Base-by-base conservation (phyloP, 495 filamentous ascomycete genomes). In the Rhypophila decipiens region DNA sequence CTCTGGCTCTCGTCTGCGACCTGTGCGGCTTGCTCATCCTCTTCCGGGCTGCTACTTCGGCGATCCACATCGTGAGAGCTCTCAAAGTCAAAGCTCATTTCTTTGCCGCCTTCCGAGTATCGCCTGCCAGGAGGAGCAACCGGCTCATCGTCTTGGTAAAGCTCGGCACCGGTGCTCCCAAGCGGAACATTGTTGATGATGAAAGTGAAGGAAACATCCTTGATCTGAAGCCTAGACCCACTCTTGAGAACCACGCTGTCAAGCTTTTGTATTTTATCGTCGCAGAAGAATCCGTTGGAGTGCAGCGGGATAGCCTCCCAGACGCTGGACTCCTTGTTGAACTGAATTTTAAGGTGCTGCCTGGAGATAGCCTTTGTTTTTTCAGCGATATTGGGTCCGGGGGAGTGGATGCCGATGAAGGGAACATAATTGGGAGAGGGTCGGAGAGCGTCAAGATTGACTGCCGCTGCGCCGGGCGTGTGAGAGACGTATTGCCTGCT, bases 231-330 rank as follows among this genome's bases (percentile, higher is more conserved):
- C 15, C 72, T 72, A 56, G 84, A 83, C 34, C 86, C 84, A 55
- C 85, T 86, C 41, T 80, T 74, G 41, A 96, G 66, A 8, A 80
- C 76, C 18, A 85, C 75, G 15, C 79, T 68, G 29, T 80, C 73
- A 33, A 83, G 80, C 13, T 74, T 70, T 55, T 83, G 74, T 63
- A 80, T 84, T 42, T 82, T 75, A 27, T 86, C 85, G 42, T 95
- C 85, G 39, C 87, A 79, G 50, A 91, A 95, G 24, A 86, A 84
- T 24, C 89, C 89, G 59, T 96, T 96, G 53, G 83, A 79, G 42
- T 91, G 89, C 56, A 91, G 69, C 3, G 94, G 81, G 33, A 84
- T 73, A 55, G 93, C 79, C 58, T 94, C 84, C 50, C 90, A 98
- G 12, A 83, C 63, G 44, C 82, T 76, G 50, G 76, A 77, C 18